Base-by-base conservation (phyloP, 1,139 yeast species). In the Candida glucosophila region DNA sequence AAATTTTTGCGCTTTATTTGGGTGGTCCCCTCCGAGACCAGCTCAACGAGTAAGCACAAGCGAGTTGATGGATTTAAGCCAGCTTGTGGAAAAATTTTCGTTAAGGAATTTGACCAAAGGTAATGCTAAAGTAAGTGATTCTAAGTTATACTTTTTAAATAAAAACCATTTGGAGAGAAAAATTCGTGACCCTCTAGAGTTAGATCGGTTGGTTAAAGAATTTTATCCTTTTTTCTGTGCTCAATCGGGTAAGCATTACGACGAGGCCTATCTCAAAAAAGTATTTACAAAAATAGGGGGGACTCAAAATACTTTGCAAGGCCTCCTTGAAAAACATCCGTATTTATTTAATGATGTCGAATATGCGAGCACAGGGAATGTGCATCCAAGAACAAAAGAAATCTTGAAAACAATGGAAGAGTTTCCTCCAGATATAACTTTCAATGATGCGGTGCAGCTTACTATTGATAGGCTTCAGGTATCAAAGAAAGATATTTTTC, bases 1-100 rank as follows among this genome's bases (percentile, higher is more conserved):
- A 8, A 92, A 90, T 43, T 90, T 85, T 49, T 80, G 80, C 22
- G 95, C 92, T 0, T 62, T 90, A 29, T 81, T 85, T 52, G 99
- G 99, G 0, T 90, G 98, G 98, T 69, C 95, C 2, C 92, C 94
- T 3, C 73, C 75, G 9, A 58, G 85, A 37, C 60, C 57, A 18
- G 38, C 44, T 10, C 61, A 67, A 10, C 73, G 77, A 3, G 61
- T 65, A 21, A 61, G 70, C 14, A 43, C 54, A 1, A 70, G 71
- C 29, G 97, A 90, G 39, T 60, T 78, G 4, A 67, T 77, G 58
- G 44, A 60, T 0, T 44, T 83, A 39, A 40, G 58, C 2, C 73
- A 79, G 20, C 53, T 86, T 28, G 68, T 64, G 8, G 38, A 58
- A 14, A 34, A 44, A 40, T 69, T 82, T 33, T 55, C 71, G 1